Evolutionary conservation across 1,284 basidiomycete species (phyloP).

Genomic region (Sporisorium scitamineum): DNA sequence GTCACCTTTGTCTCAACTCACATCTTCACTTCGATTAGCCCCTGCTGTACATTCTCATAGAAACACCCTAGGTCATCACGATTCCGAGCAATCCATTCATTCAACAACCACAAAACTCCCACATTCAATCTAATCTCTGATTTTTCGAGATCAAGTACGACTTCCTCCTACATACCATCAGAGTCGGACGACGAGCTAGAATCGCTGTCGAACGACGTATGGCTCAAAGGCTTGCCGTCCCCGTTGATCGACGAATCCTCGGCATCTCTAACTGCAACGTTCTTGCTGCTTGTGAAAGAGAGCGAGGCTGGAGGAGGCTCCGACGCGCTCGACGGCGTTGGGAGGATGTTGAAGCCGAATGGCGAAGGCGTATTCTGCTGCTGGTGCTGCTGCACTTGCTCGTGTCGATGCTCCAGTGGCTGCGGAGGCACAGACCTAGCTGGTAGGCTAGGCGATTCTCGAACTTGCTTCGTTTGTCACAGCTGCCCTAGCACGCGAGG

Average conservation of each 20-base stretch:
- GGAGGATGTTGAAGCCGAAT: conserved; percentile 2
- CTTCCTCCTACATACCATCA: neutral
- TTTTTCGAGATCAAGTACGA: neutral
- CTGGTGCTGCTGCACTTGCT: conserved; percentile 5
- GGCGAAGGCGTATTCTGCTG: neutral
- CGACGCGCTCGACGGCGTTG: neutral
- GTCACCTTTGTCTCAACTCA: neutral
- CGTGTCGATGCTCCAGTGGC: neutral
- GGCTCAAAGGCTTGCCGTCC: conserved; percentile 10
- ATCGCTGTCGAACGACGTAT: neutral
- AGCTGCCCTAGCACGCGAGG: neutral
- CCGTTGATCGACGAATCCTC: neutral
- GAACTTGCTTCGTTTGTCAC: neutral
- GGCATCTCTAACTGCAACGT: neutral
- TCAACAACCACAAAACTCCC: neutral
- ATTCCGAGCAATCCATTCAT: neutral
- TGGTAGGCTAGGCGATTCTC: conserved; percentile 3
- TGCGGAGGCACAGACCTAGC: neutral
- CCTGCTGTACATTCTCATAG: neutral
- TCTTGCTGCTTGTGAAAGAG: conserved; percentile 9
- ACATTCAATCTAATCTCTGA: neutral
- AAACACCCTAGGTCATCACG: neutral
- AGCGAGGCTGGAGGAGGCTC: neutral
- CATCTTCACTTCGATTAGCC: neutral
- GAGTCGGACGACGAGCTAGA: neutral